phyloP scores from a whole-genome alignment of 257 asterid species.

The Lantana camara region DNA sequence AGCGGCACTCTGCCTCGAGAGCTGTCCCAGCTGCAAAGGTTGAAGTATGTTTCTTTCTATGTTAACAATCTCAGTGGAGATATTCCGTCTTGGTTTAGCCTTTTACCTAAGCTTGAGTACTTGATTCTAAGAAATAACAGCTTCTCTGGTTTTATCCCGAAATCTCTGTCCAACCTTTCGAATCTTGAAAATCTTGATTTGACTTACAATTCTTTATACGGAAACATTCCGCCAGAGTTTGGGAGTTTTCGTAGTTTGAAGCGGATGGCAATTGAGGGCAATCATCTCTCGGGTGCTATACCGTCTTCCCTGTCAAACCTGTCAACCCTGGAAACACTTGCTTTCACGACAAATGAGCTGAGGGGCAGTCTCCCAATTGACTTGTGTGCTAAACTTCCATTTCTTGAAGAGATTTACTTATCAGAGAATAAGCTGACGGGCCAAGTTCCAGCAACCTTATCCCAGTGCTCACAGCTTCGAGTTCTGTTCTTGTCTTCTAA shows the following conservation, averaged over 20 bases:
- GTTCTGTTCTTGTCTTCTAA: neutral
- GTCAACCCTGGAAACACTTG: slow-evolving; percentile 3
- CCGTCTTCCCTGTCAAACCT: slow-evolving; percentile 22
- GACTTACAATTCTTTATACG: slow-evolving; percentile 26
- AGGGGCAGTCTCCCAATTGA: slow-evolving; percentile 14
- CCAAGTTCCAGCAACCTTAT: slow-evolving; percentile 17
- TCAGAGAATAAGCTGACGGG: slow-evolving; percentile 6
- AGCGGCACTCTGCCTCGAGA: slow-evolving; percentile 19
- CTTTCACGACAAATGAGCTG: neutral
- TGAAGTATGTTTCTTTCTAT: slow-evolving; percentile 7
- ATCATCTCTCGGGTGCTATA: slow-evolving; percentile 29
- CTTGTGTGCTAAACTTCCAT: slow-evolving; percentile 10
- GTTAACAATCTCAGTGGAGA: too few relatives aligned
- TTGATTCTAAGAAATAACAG: slow-evolving; percentile 20
- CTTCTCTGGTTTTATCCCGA: slow-evolving; percentile 21
- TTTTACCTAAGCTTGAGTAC: too few relatives aligned
- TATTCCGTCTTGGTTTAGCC: too few relatives aligned
- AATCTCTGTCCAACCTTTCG: neutral
- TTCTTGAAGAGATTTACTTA: neutral
- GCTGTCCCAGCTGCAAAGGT: slow-evolving; percentile 11
- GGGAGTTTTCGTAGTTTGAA: slow-evolving; percentile 22
- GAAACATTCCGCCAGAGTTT: slow-evolving; percentile 19
- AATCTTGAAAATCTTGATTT: slow-evolving; percentile 7
- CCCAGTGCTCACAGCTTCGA: slow-evolving; percentile 9
- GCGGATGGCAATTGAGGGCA: slow-evolving; percentile 16